phyloP scores from a whole-genome alignment of 345 rosid species.

The Populus deltoides region DNA sequence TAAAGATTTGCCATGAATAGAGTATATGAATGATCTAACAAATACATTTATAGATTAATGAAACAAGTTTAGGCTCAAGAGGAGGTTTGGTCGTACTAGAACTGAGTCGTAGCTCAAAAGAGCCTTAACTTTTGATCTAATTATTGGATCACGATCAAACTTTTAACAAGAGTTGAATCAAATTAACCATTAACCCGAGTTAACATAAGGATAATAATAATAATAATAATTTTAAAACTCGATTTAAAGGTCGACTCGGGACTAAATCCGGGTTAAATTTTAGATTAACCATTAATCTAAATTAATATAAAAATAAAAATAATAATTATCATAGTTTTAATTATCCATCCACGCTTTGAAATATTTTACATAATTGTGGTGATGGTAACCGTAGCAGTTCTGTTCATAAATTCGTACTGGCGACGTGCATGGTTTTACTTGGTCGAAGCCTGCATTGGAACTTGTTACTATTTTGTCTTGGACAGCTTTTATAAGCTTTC shows the following conservation, averaged over 20 bases:
- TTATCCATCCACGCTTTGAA: neutral
- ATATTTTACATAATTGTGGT: neutral
- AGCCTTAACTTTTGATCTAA: fast-evolving
- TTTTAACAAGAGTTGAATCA: too few relatives aligned
- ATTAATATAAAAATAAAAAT: too few relatives aligned
- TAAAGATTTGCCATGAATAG: fast-evolving
- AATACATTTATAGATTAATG: too few relatives aligned
- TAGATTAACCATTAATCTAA: fast-evolving
- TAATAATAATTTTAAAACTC: too few relatives aligned
- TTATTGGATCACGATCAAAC: fast-evolving
- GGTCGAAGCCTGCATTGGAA: neutral
- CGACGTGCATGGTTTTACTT: conserved; percentile 4
- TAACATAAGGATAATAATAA: too few relatives aligned
- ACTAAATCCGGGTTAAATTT: fast-evolving
- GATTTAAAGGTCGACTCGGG: fast-evolving
- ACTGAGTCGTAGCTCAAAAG: fast-evolving
- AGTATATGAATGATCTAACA: fast-evolving
- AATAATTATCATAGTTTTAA: too few relatives aligned
- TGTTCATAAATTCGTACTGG: conserved; percentile 13
- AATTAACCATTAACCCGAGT: fast-evolving
- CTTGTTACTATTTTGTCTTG: neutral
- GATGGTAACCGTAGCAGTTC: neutral
- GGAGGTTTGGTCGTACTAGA: fast-evolving
- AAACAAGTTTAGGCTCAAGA: fast-evolving
- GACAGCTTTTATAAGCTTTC: neutral